Percentiles rank a stretch among this genome's conserved stretches.
Conservation (phyloP, 78 protist genomes). For the Dictyostelium brefeldianum region DNA sequence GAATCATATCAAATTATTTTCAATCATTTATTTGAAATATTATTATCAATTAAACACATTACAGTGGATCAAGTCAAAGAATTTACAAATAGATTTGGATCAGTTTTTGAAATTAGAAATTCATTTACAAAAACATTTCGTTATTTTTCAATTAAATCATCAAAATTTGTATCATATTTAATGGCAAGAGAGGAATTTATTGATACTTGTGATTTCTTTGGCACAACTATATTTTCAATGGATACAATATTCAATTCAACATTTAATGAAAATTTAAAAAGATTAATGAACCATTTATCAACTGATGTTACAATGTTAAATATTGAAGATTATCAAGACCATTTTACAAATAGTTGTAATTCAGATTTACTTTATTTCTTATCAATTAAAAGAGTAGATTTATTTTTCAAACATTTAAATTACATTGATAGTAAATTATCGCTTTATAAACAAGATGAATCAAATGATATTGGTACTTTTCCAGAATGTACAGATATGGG, state of each 20-base stretch:
- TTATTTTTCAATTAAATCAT: neutral
- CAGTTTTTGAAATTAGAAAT: neutral
- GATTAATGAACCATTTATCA: neutral
- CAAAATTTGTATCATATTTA: neutral
- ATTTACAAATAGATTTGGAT: neutral
- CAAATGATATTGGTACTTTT: no score
- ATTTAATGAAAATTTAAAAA: neutral
- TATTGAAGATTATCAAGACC: neutral
- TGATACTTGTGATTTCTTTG: neutral
- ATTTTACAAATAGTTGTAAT: neutral
- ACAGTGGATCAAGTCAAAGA: neutral
- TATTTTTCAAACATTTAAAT: neutral
- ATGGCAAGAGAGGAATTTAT: neutral
- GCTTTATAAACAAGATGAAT: no score
- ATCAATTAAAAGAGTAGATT: neutral
- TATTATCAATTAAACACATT: neutral
- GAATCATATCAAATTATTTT: neutral
- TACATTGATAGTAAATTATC: no score
- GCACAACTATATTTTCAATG: neutral
- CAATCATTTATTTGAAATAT: neutral
- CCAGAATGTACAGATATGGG: no score
- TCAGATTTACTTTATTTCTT: neutral
- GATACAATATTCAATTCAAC: neutral
- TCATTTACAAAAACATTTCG: neutral
- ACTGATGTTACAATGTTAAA: neutral